Conservation (phyloP, 345 rosid species). For the Raphanus raphanistrum region DNA sequence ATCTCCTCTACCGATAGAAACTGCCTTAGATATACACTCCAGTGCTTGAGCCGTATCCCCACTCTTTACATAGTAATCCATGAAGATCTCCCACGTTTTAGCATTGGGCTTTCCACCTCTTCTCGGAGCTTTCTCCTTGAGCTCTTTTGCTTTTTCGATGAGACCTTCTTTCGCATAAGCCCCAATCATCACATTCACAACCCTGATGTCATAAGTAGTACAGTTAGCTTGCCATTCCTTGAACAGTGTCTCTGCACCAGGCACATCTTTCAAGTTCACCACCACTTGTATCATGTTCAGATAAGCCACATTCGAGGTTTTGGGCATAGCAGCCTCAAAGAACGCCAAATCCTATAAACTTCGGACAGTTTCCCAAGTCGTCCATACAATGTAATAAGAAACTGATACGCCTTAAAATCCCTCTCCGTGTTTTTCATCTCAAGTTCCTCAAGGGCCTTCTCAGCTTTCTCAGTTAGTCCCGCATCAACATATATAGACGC, state of each 20-base stretch:
- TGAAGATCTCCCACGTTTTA: slow-evolving; percentile 82
- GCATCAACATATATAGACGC: slow-evolving; percentile 82
- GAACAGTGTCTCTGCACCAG: slow-evolving; percentile 88
- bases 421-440: slow-evolving; percentile 55
- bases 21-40: slow-evolving; percentile 66
- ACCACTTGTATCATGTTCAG: slow-evolving; percentile 89
- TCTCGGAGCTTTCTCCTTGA: slow-evolving; percentile 61
- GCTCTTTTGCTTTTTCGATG: slow-evolving; percentile 64
- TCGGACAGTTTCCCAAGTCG: slow-evolving; percentile 63
- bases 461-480: slow-evolving; percentile 64
- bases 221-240: slow-evolving; percentile 81
- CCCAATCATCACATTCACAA: slow-evolving; percentile 71
- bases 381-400: slow-evolving; percentile 78
- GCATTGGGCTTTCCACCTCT: slow-evolving; percentile 79
- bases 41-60: slow-evolving; percentile 56
- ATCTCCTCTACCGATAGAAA: slow-evolving; percentile 67
- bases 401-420: slow-evolving; percentile 75
- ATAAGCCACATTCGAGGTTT: slow-evolving; percentile 77
- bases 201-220: slow-evolving; percentile 66
- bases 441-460: slow-evolving; percentile 72
- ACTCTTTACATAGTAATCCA: slow-evolving; percentile 58
- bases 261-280: slow-evolving; percentile 79
- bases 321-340: slow-evolving; percentile 79
- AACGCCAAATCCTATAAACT: slow-evolving; percentile 91
- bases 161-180: slow-evolving; percentile 63